Evolutionary conservation across 306 rosid species (phyloP).

Genomic region (Parietaria judaica): DNA sequence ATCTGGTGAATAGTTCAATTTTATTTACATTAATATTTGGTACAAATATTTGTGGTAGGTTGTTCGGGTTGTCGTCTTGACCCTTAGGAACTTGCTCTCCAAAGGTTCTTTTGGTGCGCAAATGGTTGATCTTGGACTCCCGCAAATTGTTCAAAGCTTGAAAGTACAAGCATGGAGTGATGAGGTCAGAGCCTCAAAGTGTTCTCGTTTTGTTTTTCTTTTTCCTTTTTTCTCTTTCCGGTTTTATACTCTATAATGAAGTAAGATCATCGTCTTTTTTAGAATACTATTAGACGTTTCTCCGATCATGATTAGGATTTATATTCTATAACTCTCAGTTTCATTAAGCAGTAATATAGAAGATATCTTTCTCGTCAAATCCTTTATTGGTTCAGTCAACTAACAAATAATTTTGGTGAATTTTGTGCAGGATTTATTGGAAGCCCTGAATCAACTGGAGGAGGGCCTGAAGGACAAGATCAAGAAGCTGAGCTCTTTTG

Average conservation of each 20-base stretch:
- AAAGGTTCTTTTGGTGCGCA: conserved; percentile 90
- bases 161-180: conserved; percentile 99
- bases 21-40: conserved; percentile 19
- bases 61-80: conserved; percentile 91
- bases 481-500: conserved; percentile 83
- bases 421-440: conserved; percentile 73
- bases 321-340: no score
- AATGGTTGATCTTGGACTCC: conserved; percentile 93
- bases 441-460: conserved; percentile 74
- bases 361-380: no score
- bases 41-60: conserved; percentile 51
- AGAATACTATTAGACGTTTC: no score
- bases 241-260: no score
- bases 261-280: no score
- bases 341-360: no score
- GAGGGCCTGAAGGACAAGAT: conserved; percentile 84
- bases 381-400: neutral
- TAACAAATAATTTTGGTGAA: neutral
- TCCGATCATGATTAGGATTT: no score
- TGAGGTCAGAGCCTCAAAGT: conserved; percentile 42
- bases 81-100: conserved; percentile 73
- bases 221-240: no score
- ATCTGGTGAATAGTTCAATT: no score
- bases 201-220: conserved; percentile 2
- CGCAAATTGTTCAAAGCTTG: conserved; percentile 86